Percentiles rank a stretch among this genome's conserved stretches.
Evolutionary conservation across 2,329 filamentous ascomycete species (phyloP).

Genomic region (Bretziella fagacearum): DNA sequence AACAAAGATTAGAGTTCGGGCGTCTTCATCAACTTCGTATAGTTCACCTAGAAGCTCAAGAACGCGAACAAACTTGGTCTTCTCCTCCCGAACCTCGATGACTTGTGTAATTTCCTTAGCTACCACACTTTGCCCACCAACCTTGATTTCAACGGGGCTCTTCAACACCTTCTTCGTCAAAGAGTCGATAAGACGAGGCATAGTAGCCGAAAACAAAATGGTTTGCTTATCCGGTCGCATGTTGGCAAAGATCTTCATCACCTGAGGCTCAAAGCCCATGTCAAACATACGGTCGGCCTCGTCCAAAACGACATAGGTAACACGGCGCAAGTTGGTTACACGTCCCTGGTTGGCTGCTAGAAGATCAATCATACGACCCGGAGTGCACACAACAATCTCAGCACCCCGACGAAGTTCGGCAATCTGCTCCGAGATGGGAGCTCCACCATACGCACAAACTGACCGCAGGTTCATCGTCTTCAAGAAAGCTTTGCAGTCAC

Average conservation of each 20-base stretch:
- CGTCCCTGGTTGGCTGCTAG: constrained; percentile 85
- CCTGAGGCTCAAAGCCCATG: constrained; percentile 97
- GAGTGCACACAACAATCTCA: constrained; percentile 88
- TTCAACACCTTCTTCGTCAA: constrained; percentile 76
- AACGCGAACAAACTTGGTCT: constrained; percentile 66
- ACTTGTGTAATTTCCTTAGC: constrained; percentile 88
- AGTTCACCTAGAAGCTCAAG: constrained; percentile 76
- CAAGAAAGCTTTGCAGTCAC: constrained; percentile 85
- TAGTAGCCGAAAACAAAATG: constrained; percentile 90
- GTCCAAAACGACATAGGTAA: constrained; percentile 88
- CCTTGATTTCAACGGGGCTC: constrained; percentile 76
- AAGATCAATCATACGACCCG: constrained; percentile 89
- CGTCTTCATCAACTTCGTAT: constrained; percentile 76
- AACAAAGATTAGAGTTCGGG: constrained; percentile 77
- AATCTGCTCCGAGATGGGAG: constrained; percentile 94
- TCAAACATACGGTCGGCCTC: constrained; percentile 99
- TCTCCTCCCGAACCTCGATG: constrained; percentile 71
- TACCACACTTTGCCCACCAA: constrained; percentile 74
- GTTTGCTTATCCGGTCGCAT: constrained; percentile 86
- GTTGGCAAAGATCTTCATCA: constrained; percentile 89
- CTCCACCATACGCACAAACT: constrained; percentile 86
- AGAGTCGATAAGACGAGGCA: constrained; percentile 82
- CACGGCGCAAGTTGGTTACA: constrained; percentile 75
- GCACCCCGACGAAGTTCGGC: constrained; percentile 88
- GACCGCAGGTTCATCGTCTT: constrained; percentile 71